phyloP scores from a whole-genome alignment of 495 filamentous ascomycete genomes.

The Trypethelium eluteriae region DNA sequence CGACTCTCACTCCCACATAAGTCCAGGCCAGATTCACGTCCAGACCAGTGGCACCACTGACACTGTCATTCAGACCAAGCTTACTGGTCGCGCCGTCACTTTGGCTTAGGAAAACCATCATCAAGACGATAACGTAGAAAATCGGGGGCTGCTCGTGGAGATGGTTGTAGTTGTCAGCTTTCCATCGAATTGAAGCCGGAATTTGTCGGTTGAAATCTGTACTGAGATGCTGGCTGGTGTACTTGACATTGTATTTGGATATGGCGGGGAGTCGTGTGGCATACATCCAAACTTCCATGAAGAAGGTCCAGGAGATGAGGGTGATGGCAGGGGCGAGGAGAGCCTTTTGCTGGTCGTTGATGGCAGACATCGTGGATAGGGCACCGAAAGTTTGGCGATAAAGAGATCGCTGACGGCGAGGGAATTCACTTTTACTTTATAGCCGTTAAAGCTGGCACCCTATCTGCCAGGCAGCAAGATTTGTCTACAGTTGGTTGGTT shows the following conservation, averaged over 20 bases:
- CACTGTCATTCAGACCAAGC: slow-evolving; percentile 14
- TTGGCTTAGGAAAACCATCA: not conserved
- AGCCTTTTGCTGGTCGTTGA: slow-evolving; percentile 9
- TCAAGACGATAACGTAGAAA: slow-evolving; percentile 28
- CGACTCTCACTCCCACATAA: slow-evolving; percentile 27
- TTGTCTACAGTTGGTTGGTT: not conserved
- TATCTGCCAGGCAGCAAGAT: not conserved
- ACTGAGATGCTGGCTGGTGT: not conserved
- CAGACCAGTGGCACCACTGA: not conserved
- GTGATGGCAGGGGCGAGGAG: slow-evolving; percentile 22
- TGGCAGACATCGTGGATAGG: not conserved
- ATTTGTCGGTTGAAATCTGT: slow-evolving; percentile 20
- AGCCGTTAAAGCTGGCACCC: not conserved
- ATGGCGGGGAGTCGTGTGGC: slow-evolving; percentile 24
- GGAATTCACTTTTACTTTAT: not conserved
- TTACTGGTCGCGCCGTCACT: slow-evolving; percentile 11
- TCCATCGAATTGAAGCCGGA: slow-evolving; percentile 21
- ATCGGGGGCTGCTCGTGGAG: slow-evolving; percentile 29
- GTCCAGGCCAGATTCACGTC: slow-evolving; percentile 26
- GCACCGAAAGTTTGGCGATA: not conserved
- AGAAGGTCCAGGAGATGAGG: slow-evolving; percentile 27
- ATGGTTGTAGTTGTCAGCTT: slow-evolving; percentile 31
- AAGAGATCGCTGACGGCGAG: not conserved
- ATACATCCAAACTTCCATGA: slow-evolving; percentile 32
- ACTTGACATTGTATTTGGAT: slow-evolving; percentile 15